phyloP scores from a whole-genome alignment of 139 green algal species.

The Chlamydomonas asymmetrica region DNA sequence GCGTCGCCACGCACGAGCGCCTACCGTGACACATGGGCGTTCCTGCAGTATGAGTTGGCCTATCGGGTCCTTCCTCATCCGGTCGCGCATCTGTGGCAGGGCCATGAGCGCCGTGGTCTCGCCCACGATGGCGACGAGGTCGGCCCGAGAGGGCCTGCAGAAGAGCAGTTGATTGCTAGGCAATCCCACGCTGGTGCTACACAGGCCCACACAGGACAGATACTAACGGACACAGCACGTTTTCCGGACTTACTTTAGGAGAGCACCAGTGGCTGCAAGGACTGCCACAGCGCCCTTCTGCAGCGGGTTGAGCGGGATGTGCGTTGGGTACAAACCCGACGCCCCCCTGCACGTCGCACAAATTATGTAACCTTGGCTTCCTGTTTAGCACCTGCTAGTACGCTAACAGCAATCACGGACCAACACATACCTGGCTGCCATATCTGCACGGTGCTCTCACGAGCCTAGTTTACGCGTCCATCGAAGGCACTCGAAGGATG shows the following conservation, averaged over 20 bases:
- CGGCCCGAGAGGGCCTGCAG: conserved; percentile 62
- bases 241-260: conserved; percentile 42
- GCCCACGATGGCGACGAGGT: conserved; percentile 83
- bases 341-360: background rate
- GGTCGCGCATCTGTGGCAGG: conserved; percentile 52
- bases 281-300: conserved; percentile 71
- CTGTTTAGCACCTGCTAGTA: background rate
- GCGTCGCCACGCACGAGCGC: background rate
- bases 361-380: background rate
- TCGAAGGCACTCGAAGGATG: background rate
- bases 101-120: conserved; percentile 71
- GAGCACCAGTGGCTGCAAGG: conserved; percentile 55
- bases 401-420: background rate
- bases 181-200: background rate
- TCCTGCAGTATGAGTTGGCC: conserved; percentile 75
- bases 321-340: conserved; percentile 56
- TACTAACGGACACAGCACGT: background rate
- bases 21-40: conserved; percentile 74
- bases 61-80: conserved; percentile 69
- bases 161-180: background rate
- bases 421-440: background rate
- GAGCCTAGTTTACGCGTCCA: background rate
- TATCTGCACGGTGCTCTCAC: background rate
- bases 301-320: conserved; percentile 61
- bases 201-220: background rate